Percentiles rank a stretch among this genome's conserved stretches.
phyloP scores from a whole-genome alignment of 208 protist species.

The Porcisia hertigi region DNA sequence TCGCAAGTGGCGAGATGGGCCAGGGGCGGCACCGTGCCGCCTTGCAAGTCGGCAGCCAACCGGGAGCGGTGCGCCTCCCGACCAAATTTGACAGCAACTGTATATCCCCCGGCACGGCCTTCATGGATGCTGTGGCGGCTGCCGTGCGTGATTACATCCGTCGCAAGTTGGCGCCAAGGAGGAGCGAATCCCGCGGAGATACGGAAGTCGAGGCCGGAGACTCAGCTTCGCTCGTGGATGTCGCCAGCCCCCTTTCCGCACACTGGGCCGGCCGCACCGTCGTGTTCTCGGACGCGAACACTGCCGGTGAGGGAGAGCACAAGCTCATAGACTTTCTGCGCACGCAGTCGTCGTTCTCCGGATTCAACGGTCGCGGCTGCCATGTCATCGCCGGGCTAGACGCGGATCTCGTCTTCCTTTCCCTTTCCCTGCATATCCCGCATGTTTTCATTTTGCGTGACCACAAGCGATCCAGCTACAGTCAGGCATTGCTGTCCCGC shows the following conservation, averaged over 20 bases:
- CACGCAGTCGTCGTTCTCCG: slow-evolving; percentile 70
- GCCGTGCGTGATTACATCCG: slow-evolving; percentile 70
- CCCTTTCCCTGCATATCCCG: slow-evolving; percentile 94
- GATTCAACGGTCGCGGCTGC: slow-evolving; percentile 62
- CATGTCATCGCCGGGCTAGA: slow-evolving; percentile 99
- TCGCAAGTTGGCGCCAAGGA: slow-evolving; percentile 54
- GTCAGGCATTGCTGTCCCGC: slow-evolving; percentile 22
- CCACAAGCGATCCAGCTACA: slow-evolving; percentile 41
- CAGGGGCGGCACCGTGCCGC: not conserved
- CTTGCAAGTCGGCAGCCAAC: not conserved
- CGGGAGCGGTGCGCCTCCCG: slow-evolving; percentile 17
- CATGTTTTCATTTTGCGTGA: slow-evolving; percentile 93
- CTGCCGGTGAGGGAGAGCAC: slow-evolving; percentile 98
- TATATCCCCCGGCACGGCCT: slow-evolving; percentile 99
- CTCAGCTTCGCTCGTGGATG: not conserved
- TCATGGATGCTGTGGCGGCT: slow-evolving; percentile 95
- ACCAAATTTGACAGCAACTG: slow-evolving; percentile 96
- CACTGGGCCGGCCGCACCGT: slow-evolving; percentile 90
- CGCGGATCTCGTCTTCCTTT: slow-evolving; percentile 99
- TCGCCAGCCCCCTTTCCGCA: slow-evolving; percentile 2
- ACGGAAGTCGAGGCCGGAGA: slow-evolving; percentile 12
- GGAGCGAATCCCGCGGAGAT: not conserved
- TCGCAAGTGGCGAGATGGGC: not conserved
- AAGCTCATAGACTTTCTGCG: slow-evolving; percentile 93
- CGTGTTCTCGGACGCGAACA: slow-evolving; percentile 92